Conservation (phyloP, 805 yeast species). For the Wickerhamiella dianesei region DNA sequence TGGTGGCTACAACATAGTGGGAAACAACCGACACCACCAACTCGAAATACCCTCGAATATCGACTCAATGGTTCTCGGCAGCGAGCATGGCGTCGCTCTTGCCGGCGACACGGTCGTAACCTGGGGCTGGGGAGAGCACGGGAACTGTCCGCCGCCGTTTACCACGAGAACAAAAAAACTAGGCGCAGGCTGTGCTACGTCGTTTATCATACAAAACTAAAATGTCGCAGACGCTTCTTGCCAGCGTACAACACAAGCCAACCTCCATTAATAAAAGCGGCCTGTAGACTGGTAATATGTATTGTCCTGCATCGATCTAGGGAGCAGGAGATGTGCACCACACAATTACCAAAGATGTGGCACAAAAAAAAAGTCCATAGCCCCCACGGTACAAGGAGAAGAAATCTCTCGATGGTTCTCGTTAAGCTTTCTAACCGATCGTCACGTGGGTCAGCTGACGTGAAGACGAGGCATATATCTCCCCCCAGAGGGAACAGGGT, state of each 20-base stretch:
- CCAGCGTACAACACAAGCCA: conserved; percentile 14
- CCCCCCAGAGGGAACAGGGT: too few species aligned
- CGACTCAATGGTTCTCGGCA: conserved; percentile 41
- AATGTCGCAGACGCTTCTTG: conserved; percentile 21
- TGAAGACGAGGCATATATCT: too few species aligned
- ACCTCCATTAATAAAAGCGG: neutral
- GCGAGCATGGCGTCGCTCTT: conserved; percentile 66
- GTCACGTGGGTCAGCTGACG: too few species aligned
- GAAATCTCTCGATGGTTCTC: neutral
- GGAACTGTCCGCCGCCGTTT: conserved; percentile 59
- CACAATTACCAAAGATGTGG: too few species aligned
- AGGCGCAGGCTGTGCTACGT: conserved; percentile 24
- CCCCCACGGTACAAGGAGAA: neutral
- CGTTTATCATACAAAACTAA: conserved; percentile 12
- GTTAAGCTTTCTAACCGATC: neutral
- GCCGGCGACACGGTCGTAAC: conserved; percentile 33
- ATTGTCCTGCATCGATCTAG: conserved; percentile 20
- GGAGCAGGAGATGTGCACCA: conserved; percentile 6
- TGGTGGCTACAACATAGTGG: conserved; percentile 35
- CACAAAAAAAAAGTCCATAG: too few species aligned
- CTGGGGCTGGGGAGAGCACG: conserved; percentile 99
- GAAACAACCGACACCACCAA: conserved; percentile 73
- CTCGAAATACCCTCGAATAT: conserved; percentile 19
- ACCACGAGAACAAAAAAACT: neutral
- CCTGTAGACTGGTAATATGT: conserved; percentile 19